phyloP scores from a whole-genome alignment of 2,329 filamentous ascomycete genomes.

The Fusarium begoniae region DNA sequence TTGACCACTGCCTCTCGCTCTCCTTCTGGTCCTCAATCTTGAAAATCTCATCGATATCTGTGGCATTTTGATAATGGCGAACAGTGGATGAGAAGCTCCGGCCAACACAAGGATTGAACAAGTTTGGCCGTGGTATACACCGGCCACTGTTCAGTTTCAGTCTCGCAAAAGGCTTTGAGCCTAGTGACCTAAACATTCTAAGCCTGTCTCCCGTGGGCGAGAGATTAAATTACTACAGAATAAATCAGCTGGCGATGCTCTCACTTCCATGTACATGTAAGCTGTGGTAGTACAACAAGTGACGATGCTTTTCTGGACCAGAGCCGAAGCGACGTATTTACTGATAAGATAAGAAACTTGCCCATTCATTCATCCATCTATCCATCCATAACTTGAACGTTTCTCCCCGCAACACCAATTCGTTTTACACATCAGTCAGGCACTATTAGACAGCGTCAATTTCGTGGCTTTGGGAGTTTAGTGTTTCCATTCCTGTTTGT shows the following conservation, averaged over 20 bases:
- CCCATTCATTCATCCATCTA: background rate
- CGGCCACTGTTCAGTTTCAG: constrained; percentile 21
- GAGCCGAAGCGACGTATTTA: background rate
- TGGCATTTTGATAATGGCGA: constrained; percentile 20
- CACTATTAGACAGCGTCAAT: background rate
- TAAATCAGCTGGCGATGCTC: background rate
- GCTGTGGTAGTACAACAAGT: background rate
- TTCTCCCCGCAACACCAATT: constrained; percentile 5
- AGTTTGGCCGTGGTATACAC: constrained; percentile 11
- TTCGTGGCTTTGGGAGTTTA: background rate
- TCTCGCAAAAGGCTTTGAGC: constrained; percentile 10
- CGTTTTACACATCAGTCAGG: background rate
- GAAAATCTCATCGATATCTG: constrained; percentile 21
- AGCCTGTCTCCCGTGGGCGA: background rate
- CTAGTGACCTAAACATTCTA: constrained; percentile 34
- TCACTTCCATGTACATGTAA: background rate
- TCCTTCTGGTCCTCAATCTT: constrained; percentile 7
- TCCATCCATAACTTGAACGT: background rate
- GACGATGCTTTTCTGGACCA: constrained; percentile 23
- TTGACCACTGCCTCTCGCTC: constrained; percentile 80
- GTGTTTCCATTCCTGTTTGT: background rate
- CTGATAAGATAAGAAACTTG: constrained; percentile 41
- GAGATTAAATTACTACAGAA: background rate
- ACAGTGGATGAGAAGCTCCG: constrained; percentile 42
- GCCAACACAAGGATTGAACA: constrained; percentile 13